Percentiles rank a stretch among this genome's conserved stretches.
Evolutionary conservation across 2,329 filamentous ascomycete species (phyloP).

Genomic region (Fusarium dlaminii): DNA sequence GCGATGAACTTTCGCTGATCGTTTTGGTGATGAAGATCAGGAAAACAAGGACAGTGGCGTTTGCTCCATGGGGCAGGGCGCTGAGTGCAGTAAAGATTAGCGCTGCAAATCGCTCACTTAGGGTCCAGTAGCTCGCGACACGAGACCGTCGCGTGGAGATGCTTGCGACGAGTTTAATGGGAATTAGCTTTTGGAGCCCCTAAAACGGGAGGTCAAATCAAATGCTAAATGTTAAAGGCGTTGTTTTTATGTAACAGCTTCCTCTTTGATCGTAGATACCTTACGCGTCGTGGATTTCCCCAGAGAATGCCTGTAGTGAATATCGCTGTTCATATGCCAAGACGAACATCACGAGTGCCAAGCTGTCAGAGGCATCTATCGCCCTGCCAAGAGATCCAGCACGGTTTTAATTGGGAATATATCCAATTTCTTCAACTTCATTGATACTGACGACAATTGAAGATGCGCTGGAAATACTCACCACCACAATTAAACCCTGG

Average conservation of each 20-base stretch:
- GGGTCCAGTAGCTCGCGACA: background rate
- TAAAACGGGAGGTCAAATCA: background rate
- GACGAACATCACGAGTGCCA: background rate
- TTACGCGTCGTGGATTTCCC: background rate
- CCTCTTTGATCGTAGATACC: background rate
- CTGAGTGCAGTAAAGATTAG: background rate
- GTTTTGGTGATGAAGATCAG: background rate
- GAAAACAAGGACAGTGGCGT: background rate
- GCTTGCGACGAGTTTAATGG: background rate
- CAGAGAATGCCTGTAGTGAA: background rate
- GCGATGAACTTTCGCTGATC: background rate
- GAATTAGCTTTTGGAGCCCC: background rate
- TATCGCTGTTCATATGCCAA: background rate
- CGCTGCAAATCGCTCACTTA: background rate
- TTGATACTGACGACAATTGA: background rate
- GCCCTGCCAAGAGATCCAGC: slow-evolving; percentile 17
- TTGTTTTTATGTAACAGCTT: background rate
- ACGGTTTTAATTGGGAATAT: slow-evolving; percentile 16
- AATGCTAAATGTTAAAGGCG: too few species aligned
- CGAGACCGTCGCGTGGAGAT: background rate
- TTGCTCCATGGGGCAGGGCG: background rate
- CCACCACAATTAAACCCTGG: background rate
- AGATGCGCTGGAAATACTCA: background rate
- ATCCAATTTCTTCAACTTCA: background rate
- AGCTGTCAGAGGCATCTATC: slow-evolving; percentile 5